A percentile compares a stretch with the other conserved stretches of the same genome.
These are phyloP conservation scores for Nigrospora oryzae DNA, from an alignment of 2,329 filamentous ascomycete species.

Conservation along the genomic window DNA sequence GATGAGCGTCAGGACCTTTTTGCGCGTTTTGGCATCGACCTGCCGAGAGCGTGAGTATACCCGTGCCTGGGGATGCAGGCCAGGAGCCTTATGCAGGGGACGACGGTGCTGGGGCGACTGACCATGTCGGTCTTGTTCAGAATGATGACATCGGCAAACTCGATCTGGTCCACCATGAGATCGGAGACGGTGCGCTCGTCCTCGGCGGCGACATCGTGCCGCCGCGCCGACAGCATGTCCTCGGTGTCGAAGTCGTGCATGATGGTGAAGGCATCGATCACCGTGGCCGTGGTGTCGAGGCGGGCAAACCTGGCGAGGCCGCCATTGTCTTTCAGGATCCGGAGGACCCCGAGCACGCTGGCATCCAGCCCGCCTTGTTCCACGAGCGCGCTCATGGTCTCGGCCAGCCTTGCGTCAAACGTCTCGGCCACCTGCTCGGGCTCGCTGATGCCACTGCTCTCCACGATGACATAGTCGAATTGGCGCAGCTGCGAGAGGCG, in stretches of 20 bases:
- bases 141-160: conserved; percentile 67
- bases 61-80: conserved; percentile 1
- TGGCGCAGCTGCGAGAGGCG: conserved; percentile 51
- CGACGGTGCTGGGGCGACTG: not conserved
- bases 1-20: conserved; percentile 39
- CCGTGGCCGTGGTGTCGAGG: conserved; percentile 64
- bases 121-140: conserved; percentile 65
- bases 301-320: conserved; percentile 58
- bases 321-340: conserved; percentile 37
- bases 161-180: conserved; percentile 69
- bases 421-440: conserved; percentile 69
- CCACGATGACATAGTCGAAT: conserved; percentile 66
- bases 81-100: conserved; percentile 18
- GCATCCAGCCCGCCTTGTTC: conserved; percentile 11
- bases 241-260: conserved; percentile 64
- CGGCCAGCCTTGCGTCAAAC: conserved; percentile 45
- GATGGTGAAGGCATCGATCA: conserved; percentile 66
- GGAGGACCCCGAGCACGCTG: not conserved
- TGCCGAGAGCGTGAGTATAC: not conserved
- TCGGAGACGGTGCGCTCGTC: conserved; percentile 69
- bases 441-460: conserved; percentile 65
- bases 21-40: not conserved
- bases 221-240: conserved; percentile 50
- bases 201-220: conserved; percentile 52
- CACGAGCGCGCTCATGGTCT: conserved; percentile 29